phyloP scores from a whole-genome alignment of 768 basidiomycete species.

The Galerina marginata region DNA sequence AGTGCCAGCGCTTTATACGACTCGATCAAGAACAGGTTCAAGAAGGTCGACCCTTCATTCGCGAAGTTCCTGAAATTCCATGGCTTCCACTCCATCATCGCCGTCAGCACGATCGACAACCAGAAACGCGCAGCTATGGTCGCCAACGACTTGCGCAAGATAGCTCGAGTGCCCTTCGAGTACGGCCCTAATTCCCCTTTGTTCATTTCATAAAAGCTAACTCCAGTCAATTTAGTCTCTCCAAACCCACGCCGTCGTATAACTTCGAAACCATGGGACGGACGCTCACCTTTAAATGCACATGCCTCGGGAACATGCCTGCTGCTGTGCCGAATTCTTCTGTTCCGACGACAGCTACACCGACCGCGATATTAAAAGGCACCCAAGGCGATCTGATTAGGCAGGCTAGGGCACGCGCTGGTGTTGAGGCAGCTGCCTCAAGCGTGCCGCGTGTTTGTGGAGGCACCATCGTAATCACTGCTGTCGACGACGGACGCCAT shows the following conservation, averaged over 20 bases:
- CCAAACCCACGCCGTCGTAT: background rate
- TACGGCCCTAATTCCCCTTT: conserved; percentile 18
- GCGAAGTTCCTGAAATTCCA: conserved; percentile 14
- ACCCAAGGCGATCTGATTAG: conserved; percentile 18
- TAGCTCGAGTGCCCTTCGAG: conserved; percentile 34
- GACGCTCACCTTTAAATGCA: conserved; percentile 11
- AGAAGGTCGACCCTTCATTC: background rate
- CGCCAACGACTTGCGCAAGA: conserved; percentile 33
- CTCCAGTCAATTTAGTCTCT: background rate
- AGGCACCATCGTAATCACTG: conserved; percentile 28
- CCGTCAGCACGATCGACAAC: conserved; percentile 27
- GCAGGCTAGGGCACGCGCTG: background rate
- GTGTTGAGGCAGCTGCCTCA: background rate
- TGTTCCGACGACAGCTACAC: background rate
- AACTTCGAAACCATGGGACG: conserved; percentile 12
- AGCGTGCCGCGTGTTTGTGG: conserved; percentile 19
- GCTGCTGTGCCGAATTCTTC: background rate
- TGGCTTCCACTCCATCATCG: conserved; percentile 37
- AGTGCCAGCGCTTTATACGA: conserved; percentile 34
- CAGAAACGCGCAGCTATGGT: conserved; percentile 28
- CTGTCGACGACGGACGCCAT: conserved; percentile 31
- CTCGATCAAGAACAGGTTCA: conserved; percentile 17
- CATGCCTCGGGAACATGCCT: conserved; percentile 14
- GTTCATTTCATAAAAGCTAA: background rate
- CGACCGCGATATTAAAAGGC: conserved; percentile 6